Evolutionary conservation across 805 yeast species (phyloP).

Genomic region (Yamadazyma endophytica): DNA sequence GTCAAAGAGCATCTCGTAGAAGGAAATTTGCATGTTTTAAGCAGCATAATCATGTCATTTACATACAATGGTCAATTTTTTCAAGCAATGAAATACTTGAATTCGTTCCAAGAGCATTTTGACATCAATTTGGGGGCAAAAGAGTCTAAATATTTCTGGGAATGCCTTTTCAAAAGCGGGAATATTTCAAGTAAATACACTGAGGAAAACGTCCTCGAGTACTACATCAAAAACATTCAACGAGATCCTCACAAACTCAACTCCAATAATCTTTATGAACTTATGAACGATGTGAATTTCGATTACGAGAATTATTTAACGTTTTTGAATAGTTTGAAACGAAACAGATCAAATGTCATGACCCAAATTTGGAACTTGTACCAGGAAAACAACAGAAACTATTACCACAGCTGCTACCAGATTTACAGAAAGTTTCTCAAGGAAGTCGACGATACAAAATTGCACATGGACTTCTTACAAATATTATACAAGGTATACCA

Average conservation of each 20-base stretch:
- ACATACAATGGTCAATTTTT: conserved; percentile 28
- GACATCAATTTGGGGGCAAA: conserved; percentile 14
- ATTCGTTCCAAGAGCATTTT: conserved; percentile 30
- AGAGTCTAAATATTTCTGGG: conserved; percentile 29
- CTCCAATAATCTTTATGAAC: conserved; percentile 16
- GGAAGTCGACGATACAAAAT: conserved; percentile 18
- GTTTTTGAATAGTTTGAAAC: conserved; percentile 19
- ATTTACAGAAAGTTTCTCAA: conserved; percentile 18
- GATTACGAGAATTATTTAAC: conserved; percentile 35
- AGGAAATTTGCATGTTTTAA: conserved; percentile 22
- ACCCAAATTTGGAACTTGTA: conserved; percentile 34
- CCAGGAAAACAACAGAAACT: conserved; percentile 16
- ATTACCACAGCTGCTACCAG: conserved; percentile 20
- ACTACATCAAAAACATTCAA: conserved; percentile 19
- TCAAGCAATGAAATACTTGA: conserved; percentile 30
- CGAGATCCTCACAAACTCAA: conserved; percentile 7
- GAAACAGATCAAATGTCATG: conserved; percentile 23
- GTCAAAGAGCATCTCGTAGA: conserved; percentile 4
- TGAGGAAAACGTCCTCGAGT: conserved; percentile 21
- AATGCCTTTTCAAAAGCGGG: conserved; percentile 33
- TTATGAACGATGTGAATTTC: conserved; percentile 29
- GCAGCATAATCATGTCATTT: conserved; percentile 27
- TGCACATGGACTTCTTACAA: conserved; percentile 18
- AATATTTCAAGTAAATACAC: conserved; percentile 28
- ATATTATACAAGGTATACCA: conserved; percentile 12